phyloP scores from a whole-genome alignment of 306 rosid species.

The Fagus sylvatica region DNA sequence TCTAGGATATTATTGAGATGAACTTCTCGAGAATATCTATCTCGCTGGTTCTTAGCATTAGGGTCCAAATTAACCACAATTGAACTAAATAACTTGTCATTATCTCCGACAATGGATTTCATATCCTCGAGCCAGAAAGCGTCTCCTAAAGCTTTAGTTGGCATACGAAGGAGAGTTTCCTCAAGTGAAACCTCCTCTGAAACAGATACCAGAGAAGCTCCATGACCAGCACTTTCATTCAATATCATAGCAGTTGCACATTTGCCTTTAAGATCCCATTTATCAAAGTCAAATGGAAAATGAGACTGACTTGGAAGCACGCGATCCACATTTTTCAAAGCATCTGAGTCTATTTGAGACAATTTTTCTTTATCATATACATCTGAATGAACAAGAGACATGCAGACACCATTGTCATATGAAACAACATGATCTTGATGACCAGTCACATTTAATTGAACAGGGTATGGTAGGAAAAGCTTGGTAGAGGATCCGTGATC shows the following conservation, averaged over 20 bases:
- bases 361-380: slow-evolving; percentile 13
- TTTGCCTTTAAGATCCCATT: slow-evolving; percentile 61
- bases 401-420: not conserved
- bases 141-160: slow-evolving; percentile 14
- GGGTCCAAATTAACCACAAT: slow-evolving; percentile 15
- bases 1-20: slow-evolving; percentile 1
- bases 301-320: slow-evolving; percentile 23
- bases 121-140: slow-evolving; percentile 1
- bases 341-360: slow-evolving; percentile 20
- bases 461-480: slow-evolving; percentile 29
- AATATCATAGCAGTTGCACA: slow-evolving; percentile 31
- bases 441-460: slow-evolving; percentile 8
- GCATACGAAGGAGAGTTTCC: slow-evolving; percentile 19
- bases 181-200: slow-evolving; percentile 20
- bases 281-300: slow-evolving; percentile 33
- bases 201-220: not conserved
- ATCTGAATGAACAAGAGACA: not conserved
- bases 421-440: slow-evolving; percentile 9
- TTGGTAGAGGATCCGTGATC: slow-evolving; percentile 15
- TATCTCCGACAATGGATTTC: not conserved
- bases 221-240: slow-evolving; percentile 7
- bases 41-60: slow-evolving; percentile 24
- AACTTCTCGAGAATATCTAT: slow-evolving; percentile 18
- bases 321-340: slow-evolving; percentile 24
- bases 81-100: slow-evolving; percentile 13